Evolutionary conservation across 106 monocot genomes (phyloP).

Genomic region (Platanthera zijinensis): DNA sequence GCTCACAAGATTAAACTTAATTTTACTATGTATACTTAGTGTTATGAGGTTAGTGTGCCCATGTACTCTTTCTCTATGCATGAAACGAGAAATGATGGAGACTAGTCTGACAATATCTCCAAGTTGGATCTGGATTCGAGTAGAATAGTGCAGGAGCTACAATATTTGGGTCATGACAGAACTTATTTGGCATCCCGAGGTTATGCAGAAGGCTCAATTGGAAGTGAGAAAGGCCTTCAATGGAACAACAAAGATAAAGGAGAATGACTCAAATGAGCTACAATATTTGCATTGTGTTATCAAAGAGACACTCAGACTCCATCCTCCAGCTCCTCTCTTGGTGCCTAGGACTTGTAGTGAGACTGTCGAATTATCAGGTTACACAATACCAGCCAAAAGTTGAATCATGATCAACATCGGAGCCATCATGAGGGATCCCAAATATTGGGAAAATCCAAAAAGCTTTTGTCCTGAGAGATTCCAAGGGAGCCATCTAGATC

Average conservation of each 20-base stretch:
- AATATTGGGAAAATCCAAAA: not conserved
- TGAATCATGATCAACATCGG: not conserved
- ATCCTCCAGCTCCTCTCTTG: not conserved
- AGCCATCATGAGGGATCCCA: not conserved
- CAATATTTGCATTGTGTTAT: not conserved
- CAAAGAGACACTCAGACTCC: not conserved
- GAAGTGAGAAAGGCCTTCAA: not conserved
- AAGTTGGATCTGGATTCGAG: too few species aligned
- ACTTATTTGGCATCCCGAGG: not conserved
- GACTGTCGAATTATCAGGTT: not conserved
- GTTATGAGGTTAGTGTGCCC: too few species aligned
- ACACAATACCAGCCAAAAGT: not conserved
- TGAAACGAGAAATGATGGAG: too few species aligned
- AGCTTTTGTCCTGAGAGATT: not conserved
- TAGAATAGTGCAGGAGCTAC: not conserved
- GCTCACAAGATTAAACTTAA: too few species aligned
- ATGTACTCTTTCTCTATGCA: too few species aligned
- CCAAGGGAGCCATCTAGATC: not conserved
- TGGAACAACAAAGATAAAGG: not conserved
- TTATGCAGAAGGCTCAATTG: not conserved
- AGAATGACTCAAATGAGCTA: not conserved
- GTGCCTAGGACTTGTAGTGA: not conserved
- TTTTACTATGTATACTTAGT: too few species aligned
- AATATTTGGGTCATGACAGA: slow-evolving; percentile 9
- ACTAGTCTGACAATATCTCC: too few species aligned